Base-by-base conservation (phyloP, 2,329 filamentous ascomycete genomes). In the Magnaporthales sp. region DNA sequence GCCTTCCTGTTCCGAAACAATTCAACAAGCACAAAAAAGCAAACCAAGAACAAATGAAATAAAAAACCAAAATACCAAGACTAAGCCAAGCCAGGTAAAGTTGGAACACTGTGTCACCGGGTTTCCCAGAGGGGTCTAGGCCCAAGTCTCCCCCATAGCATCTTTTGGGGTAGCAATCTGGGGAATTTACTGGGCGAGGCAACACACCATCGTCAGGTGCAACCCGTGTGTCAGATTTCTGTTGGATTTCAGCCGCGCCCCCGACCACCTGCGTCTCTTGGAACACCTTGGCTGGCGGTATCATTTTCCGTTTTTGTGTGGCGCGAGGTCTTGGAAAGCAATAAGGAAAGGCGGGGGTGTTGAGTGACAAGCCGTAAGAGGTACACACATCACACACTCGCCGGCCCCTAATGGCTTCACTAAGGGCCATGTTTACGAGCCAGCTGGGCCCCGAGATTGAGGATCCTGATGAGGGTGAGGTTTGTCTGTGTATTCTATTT, bases 381-480 rank as follows among this genome's bases (percentile, higher is more conserved):
- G 13, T 46, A 15, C 32, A 46, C 32, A 46, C 6, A 5, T 5
- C 13, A 46, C 32, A 11, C 31, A 32, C 31, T 10, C 31, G 2
- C 32, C 11, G 4, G 32, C 4, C 32, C 11, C 6, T 51, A n/a
- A 51, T 51, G 38, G 38, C 7, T 51, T 51, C 38, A 51, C 38
- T 51, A 51, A 51, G n/a, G n/a, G 63, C 26, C 26, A 27, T 65
- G 10, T 65, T 65, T 31, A 60, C 26, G n/a, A 24, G 62, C 51
- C 60, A 71, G 5, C 75, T 83, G 3, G 80, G 78, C 31, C 73
- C 76, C 5, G 80, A 83, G 69, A 75, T 84, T 64, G 74, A 79
- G 27, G 82, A 84, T 68, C 74, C 79, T 1, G 82, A 84, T 69
- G 81, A 84, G 78, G 81, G 82, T 77, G 70, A 69, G 68, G 15